phyloP scores from a whole-genome alignment of 1,139 yeast genomes.

The Diutina rugosa region DNA sequence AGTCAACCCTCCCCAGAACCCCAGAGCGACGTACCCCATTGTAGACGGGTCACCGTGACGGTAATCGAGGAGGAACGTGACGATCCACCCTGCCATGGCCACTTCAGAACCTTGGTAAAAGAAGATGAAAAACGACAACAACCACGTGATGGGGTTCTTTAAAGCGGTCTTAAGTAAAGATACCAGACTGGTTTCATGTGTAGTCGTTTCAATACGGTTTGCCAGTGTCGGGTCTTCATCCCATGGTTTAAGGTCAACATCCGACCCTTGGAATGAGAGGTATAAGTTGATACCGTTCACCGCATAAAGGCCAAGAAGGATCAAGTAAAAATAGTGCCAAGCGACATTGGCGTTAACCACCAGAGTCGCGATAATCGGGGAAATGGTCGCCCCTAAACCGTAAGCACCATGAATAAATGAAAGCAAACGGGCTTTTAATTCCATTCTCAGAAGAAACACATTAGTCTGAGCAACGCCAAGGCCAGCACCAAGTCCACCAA shows the following conservation, averaged over 20 bases:
- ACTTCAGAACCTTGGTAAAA: constrained; percentile 64
- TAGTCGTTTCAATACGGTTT: constrained; percentile 2
- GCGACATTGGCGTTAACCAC: constrained; percentile 31
- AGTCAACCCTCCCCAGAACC: constrained; percentile 63
- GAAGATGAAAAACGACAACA: constrained; percentile 37
- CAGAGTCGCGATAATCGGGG: constrained; percentile 47
- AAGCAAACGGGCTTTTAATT: constrained; percentile 35
- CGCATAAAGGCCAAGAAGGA: constrained; percentile 29
- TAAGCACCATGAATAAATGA: constrained; percentile 48
- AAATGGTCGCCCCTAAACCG: constrained; percentile 50
- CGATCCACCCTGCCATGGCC: constrained; percentile 60
- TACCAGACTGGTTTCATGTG: not conserved
- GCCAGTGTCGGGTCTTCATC: constrained; percentile 7
- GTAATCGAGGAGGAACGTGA: constrained; percentile 46
- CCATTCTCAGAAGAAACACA: constrained; percentile 39
- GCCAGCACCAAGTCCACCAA: constrained; percentile 52
- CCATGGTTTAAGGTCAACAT: constrained; percentile 26
- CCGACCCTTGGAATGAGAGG: constrained; percentile 28
- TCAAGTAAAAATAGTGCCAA: constrained; percentile 44
- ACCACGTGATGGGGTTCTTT: constrained; percentile 37
- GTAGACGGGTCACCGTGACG: constrained; percentile 30
- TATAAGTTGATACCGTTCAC: constrained; percentile 14
- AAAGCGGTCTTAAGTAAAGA: constrained; percentile 13
- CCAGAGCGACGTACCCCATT: constrained; percentile 56
- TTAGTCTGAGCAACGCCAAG: constrained; percentile 43